Percentiles rank a stretch among this genome's conserved stretches.
These are phyloP conservation scores for Cocos nucifera DNA, from an alignment of 176 grass and related monocot species.

Conservation along the genomic window DNA sequence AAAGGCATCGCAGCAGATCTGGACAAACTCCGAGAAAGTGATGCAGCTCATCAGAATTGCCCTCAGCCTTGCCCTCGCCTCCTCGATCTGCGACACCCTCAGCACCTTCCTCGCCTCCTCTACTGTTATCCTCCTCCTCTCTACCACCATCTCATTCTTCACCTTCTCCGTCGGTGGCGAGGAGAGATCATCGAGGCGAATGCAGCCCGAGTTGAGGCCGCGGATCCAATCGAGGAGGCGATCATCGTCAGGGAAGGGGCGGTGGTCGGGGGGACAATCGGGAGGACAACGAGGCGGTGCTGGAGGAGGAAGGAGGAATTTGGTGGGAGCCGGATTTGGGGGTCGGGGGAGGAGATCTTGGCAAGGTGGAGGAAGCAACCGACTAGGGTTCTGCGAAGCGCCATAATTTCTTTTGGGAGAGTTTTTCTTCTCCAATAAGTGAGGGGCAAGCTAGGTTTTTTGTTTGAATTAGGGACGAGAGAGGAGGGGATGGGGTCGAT, in stretches of 20 bases:
- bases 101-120: constrained; percentile 76
- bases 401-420: too few species aligned
- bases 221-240: constrained; percentile 67
- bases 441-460: background rate
- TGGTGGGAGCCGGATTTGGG: too few species aligned
- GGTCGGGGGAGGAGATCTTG: too few species aligned
- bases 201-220: constrained; percentile 38
- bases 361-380: too few species aligned
- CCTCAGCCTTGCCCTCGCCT: constrained; percentile 46
- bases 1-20: constrained; percentile 58
- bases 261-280: constrained; percentile 29
- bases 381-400: too few species aligned
- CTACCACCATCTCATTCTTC: background rate
- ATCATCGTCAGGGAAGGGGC: constrained; percentile 14
- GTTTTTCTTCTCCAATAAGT: constrained; percentile 5
- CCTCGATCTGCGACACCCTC: constrained; percentile 50
- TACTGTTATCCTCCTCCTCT: constrained; percentile 42
- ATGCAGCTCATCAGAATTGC: constrained; percentile 38
- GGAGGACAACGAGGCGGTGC: constrained; percentile 33
- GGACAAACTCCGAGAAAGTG: constrained; percentile 46
- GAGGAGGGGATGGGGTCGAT: too few species aligned
- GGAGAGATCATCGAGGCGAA: constrained; percentile 68
- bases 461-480: too few species aligned
- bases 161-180: constrained; percentile 22
- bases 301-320: constrained; percentile 17